These are phyloP conservation scores for Saccharomyces hybrid DNA, from an alignment of 1,139 yeast genomes.

Conservation along the genomic window DNA sequence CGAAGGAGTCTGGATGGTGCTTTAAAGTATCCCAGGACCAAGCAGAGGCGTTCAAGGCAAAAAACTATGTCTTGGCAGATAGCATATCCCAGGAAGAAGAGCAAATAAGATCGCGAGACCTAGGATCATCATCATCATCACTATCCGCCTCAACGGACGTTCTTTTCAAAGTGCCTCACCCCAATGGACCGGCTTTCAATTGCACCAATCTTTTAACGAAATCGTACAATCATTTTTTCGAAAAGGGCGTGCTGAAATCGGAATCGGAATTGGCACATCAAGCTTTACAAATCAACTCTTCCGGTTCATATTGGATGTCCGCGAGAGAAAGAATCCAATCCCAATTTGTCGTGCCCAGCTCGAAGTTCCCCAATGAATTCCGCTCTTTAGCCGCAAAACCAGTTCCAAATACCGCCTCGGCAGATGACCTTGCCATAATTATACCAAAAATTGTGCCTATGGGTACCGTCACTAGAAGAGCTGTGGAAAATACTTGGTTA, in stretches of 20 bases:
- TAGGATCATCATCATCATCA: not conserved
- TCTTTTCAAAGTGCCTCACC: constrained; percentile 78
- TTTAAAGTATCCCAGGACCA: constrained; percentile 48
- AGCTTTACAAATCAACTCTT: constrained; percentile 67
- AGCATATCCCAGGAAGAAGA: constrained; percentile 16
- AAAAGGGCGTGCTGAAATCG: constrained; percentile 64
- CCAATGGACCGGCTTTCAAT: constrained; percentile 69
- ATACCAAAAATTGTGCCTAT: constrained; percentile 78
- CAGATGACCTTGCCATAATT: constrained; percentile 55
- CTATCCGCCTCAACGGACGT: constrained; percentile 7
- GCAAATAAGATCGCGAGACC: constrained; percentile 3
- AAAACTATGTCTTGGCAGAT: constrained; percentile 42
- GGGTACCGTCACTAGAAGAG: constrained; percentile 96
- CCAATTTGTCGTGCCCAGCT: constrained; percentile 71
- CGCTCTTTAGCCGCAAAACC: constrained; percentile 10
- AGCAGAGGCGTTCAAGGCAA: constrained; percentile 38
- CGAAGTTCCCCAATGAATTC: constrained; percentile 18
- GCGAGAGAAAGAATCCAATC: constrained; percentile 74
- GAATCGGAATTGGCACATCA: constrained; percentile 66
- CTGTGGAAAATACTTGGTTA: constrained; percentile 96
- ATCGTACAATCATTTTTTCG: constrained; percentile 62
- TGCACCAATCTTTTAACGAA: constrained; percentile 80
- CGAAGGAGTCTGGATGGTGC: constrained; percentile 80
- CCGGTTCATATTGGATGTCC: constrained; percentile 91
- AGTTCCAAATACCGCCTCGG: constrained; percentile 26